A percentile compares a stretch with the other conserved stretches of the same genome.
phyloP scores from a whole-genome alignment of 768 basidiomycete genomes.

The Termitomyces sp. region DNA sequence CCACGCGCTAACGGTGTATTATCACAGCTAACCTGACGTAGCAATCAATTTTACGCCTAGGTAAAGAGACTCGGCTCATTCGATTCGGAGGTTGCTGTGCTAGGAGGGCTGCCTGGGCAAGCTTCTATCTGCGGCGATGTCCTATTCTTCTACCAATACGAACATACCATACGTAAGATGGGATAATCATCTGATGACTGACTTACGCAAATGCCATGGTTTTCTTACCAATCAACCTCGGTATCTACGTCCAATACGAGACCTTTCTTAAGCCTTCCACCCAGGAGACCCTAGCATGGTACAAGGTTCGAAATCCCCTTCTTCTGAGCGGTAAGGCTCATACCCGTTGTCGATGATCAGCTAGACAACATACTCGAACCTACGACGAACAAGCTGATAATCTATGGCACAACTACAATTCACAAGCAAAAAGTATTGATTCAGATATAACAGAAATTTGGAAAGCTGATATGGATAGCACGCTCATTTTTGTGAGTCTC shows the following conservation, averaged over 20 bases:
- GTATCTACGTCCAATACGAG: neutral
- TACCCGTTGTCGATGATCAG: too few relatives aligned
- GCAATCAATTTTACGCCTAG: neutral
- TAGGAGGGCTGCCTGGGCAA: too few relatives aligned
- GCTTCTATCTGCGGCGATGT: neutral
- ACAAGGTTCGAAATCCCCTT: neutral
- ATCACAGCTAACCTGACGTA: neutral
- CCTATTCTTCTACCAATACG: neutral
- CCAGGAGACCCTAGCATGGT: neutral
- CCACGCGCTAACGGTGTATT: neutral
- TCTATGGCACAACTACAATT: neutral
- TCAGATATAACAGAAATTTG: neutral
- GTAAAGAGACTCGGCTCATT: neutral
- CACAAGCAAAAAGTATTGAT: neutral
- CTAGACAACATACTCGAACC: neutral
- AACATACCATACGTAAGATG: neutral
- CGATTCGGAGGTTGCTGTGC: neutral
- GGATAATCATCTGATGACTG: too few relatives aligned
- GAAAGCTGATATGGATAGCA: too few relatives aligned
- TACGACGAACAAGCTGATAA: neutral
- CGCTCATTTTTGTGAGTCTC: too few relatives aligned
- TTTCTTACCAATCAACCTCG: neutral
- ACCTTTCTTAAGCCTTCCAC: neutral
- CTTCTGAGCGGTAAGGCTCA: neutral
- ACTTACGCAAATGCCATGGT: neutral